Evolutionary conservation across 2,329 filamentous ascomycete species (phyloP).

Genomic region (Aspergillus ochraceoroseus): DNA sequence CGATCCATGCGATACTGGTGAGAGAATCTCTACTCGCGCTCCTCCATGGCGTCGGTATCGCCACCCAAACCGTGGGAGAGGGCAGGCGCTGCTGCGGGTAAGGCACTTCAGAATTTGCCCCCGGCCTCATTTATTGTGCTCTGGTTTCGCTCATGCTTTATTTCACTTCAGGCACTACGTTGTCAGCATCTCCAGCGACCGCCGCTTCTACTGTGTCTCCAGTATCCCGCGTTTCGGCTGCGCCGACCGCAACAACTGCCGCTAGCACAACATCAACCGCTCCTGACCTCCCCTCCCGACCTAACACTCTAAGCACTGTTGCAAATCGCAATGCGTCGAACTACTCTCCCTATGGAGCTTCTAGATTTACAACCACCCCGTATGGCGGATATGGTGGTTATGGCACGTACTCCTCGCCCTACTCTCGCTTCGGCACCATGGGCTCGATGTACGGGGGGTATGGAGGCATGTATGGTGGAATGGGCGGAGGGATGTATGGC

Average conservation of each 20-base stretch:
- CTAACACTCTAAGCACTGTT: conserved; percentile 68
- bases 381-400: conserved; percentile 50
- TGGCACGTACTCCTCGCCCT: conserved; percentile 52
- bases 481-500: conserved; percentile 48
- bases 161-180: conserved; percentile 22
- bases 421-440: conserved; percentile 51
- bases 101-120: conserved; percentile 47
- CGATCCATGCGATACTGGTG: conserved; percentile 31
- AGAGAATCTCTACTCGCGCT: conserved; percentile 19
- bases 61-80: conserved; percentile 98
- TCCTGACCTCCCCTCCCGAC: conserved; percentile 74
- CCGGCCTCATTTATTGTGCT: conserved; percentile 13
- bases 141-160: neutral
- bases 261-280: conserved; percentile 46
- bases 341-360: conserved; percentile 63
- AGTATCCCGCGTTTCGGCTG: conserved; percentile 28
- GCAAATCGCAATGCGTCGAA: conserved; percentile 85
- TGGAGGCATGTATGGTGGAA: conserved; percentile 45
- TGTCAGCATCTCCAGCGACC: conserved; percentile 27
- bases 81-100: conserved; percentile 56
- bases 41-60: conserved; percentile 59
- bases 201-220: conserved; percentile 33
- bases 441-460: conserved; percentile 37
- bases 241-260: conserved; percentile 37
- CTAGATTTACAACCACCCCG: conserved; percentile 52